phyloP scores from a whole-genome alignment of 768 basidiomycete genomes.

The Trichaptum fuscoviolaceum region DNA sequence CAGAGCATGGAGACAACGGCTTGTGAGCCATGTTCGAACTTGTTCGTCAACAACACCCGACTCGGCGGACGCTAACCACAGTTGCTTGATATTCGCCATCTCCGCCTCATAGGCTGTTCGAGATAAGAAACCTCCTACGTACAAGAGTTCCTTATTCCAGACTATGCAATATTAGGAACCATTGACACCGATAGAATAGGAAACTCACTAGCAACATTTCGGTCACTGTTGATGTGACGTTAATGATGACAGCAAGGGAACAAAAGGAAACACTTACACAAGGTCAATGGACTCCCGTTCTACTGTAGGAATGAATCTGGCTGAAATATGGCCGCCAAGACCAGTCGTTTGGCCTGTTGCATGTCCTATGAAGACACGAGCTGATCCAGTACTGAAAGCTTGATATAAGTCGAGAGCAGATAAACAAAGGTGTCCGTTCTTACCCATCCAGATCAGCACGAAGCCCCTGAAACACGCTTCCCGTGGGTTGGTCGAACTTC shows the following conservation, averaged over 20 bases:
- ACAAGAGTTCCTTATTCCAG: constrained; percentile 89
- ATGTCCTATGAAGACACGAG: constrained; percentile 89
- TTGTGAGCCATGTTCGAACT: constrained; percentile 44
- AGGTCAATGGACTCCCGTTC: constrained; percentile 92
- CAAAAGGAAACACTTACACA: constrained; percentile 46
- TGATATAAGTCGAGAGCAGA: background rate
- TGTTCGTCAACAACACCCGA: constrained; percentile 32
- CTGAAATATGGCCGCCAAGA: constrained; percentile 59
- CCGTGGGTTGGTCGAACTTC: constrained; percentile 50
- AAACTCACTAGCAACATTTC: constrained; percentile 65
- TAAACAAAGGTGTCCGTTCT: constrained; percentile 15
- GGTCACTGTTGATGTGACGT: constrained; percentile 46
- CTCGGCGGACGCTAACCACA: constrained; percentile 51
- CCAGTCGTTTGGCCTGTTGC: constrained; percentile 92
- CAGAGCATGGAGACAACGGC: constrained; percentile 69
- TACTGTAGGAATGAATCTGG: constrained; percentile 91
- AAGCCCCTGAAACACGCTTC: constrained; percentile 83
- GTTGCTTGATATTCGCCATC: constrained; percentile 49
- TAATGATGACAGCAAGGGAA: constrained; percentile 4
- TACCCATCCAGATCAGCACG: constrained; percentile 83
- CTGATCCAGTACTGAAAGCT: constrained; percentile 48
- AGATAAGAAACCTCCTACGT: constrained; percentile 76
- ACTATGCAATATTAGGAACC: constrained; percentile 32
- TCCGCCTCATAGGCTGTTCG: constrained; percentile 85
- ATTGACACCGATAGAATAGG: background rate